phyloP scores from a whole-genome alignment of 225 moss, liverwort and hornwort genomes.

The Thuidium tamariscinum region DNA sequence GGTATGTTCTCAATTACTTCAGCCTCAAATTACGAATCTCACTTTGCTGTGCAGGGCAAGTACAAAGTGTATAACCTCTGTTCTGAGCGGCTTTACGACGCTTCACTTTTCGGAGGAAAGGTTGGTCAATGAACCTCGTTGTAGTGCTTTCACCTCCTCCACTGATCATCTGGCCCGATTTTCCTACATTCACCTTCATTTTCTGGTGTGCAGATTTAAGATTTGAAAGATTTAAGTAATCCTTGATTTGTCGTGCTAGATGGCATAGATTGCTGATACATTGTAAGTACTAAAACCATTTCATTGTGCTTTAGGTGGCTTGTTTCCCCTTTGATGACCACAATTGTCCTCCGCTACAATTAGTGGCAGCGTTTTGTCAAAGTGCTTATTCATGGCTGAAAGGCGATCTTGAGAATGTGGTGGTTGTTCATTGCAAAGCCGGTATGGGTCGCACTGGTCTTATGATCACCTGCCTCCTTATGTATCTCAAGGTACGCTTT shows the following conservation, averaged over 20 bases:
- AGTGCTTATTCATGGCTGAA: conserved; percentile 98
- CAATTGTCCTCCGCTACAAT: conserved; percentile 87
- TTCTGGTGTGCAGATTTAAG: neutral
- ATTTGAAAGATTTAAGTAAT: neutral
- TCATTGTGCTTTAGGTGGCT: conserved; percentile 56
- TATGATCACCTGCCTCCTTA: conserved; percentile 95
- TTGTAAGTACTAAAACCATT: neutral
- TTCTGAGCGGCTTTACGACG: conserved; percentile 97
- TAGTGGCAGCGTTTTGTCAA: conserved; percentile 80
- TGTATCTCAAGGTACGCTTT: conserved; percentile 76
- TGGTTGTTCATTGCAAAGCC: conserved; percentile 98
- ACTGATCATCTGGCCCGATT: neutral
- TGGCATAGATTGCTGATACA: neutral
- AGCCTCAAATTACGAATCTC: neutral
- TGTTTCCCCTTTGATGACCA: conserved; percentile 98
- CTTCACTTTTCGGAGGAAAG: conserved; percentile 95
- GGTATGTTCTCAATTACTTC: neutral
- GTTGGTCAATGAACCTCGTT: conserved; percentile 13
- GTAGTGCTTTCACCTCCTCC: neutral
- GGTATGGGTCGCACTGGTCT: conserved; percentile 98
- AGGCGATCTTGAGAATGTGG: conserved; percentile 96
- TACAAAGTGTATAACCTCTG: conserved; percentile 99
- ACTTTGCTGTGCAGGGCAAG: conserved; percentile 58
- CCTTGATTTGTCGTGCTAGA: neutral
- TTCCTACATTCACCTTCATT: neutral